Conservation (phyloP, 768 basidiomycete genomes). For the Russula ochroleuca region DNA sequence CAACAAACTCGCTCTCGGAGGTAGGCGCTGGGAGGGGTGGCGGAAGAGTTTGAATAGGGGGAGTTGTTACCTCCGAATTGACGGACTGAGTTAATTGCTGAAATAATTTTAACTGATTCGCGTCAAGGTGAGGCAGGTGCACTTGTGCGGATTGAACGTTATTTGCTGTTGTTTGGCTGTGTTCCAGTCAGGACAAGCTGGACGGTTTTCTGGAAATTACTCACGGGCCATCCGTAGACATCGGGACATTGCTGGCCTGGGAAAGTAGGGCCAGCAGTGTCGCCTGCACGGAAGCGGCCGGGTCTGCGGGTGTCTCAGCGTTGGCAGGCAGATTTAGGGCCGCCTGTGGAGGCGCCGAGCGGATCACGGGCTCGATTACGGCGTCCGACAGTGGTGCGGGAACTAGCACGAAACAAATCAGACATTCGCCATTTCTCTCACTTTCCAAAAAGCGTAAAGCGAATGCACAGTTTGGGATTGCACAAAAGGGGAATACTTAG, state of each 20-base stretch:
- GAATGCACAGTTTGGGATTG: constrained; percentile 63
- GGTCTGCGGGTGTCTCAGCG: constrained; percentile 33
- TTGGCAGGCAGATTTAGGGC: constrained; percentile 23
- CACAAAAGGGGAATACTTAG: constrained; percentile 71
- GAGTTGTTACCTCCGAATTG: constrained; percentile 16
- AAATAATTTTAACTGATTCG: constrained; percentile 62
- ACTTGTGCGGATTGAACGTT: constrained; percentile 36
- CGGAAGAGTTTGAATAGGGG: constrained; percentile 4
- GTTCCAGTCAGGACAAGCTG: constrained; percentile 4
- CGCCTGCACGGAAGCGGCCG: constrained; percentile 49
- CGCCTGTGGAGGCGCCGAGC: constrained; percentile 25
- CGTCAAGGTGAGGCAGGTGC: constrained; percentile 43
- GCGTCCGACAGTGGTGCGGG: constrained; percentile 26
- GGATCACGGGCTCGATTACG: constrained; percentile 25
- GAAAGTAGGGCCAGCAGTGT: constrained; percentile 65
- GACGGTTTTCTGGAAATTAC: constrained; percentile 27
- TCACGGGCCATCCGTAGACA: constrained; percentile 38
- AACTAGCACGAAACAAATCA: constrained; percentile 42
- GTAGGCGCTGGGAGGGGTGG: constrained; percentile 1
- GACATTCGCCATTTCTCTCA: constrained; percentile 53
- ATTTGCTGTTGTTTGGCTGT: constrained; percentile 63
- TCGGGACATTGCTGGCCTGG: constrained; percentile 52
- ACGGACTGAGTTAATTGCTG: constrained; percentile 72
- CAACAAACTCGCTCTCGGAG: not conserved
- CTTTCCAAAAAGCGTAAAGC: constrained; percentile 42